phyloP scores from a whole-genome alignment of 2,329 filamentous ascomycete species.

The Pseudocercospora fuligena region DNA sequence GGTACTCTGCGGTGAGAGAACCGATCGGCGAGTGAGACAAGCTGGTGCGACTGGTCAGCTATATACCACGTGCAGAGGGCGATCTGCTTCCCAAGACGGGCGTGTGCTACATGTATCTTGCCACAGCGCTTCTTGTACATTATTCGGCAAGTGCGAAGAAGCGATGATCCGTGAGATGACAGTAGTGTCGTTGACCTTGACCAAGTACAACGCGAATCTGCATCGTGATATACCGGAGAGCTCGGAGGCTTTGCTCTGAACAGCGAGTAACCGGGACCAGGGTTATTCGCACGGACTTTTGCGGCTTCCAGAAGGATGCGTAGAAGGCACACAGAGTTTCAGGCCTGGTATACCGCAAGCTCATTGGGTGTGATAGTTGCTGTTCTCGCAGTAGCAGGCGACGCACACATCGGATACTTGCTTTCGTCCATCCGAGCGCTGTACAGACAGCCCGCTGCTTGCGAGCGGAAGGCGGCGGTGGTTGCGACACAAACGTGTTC shows the following conservation, averaged over 20 bases:
- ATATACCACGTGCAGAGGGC: not conserved
- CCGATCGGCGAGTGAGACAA: not conserved
- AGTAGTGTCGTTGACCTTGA: not conserved
- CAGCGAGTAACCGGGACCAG: not conserved
- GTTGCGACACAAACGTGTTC: not conserved
- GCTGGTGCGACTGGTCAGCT: not conserved
- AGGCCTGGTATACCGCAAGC: not conserved
- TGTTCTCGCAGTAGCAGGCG: not conserved
- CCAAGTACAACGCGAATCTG: not conserved
- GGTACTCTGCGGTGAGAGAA: not conserved
- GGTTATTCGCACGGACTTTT: not conserved
- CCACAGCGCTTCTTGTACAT: not conserved
- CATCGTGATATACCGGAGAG: not conserved
- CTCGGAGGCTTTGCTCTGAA: not conserved
- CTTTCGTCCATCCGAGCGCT: not conserved
- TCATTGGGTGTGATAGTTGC: not conserved
- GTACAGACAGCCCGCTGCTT: not conserved
- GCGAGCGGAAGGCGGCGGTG: not conserved
- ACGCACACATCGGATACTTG: not conserved
- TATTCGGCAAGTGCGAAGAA: not conserved
- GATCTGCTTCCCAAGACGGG: not conserved
- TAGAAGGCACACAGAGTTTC: not conserved
- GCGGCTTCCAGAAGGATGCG: conserved; percentile 4
- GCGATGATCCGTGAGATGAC: not conserved
- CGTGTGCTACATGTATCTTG: not conserved